phyloP scores from a whole-genome alignment of 768 basidiomycete genomes.

The Calocybe gangraenosa region DNA sequence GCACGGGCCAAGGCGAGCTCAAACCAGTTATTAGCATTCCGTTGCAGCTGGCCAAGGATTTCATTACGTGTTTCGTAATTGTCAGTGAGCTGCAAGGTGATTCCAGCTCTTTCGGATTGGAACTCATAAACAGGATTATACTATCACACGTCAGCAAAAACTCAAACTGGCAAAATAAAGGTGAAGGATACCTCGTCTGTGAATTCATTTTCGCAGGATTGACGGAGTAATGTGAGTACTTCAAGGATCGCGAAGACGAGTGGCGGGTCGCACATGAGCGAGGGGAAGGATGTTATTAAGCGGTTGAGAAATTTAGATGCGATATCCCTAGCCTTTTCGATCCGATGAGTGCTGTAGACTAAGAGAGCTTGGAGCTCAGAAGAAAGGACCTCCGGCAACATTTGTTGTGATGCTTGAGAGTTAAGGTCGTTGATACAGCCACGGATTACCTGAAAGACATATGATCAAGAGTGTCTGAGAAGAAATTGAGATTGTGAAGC shows the following conservation, averaged over 20 bases:
- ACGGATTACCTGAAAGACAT: conserved; percentile 61
- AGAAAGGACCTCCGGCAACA: conserved; percentile 64
- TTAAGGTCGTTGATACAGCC: conserved; percentile 72
- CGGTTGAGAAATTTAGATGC: conserved; percentile 81
- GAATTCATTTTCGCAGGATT: conserved; percentile 88
- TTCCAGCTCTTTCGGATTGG: conserved; percentile 68
- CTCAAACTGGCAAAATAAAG: too few species aligned
- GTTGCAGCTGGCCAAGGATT: conserved; percentile 71
- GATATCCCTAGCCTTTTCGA: conserved; percentile 75
- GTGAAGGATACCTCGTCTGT: conserved; percentile 67
- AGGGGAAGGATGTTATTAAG: conserved; percentile 88
- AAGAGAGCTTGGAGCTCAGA: conserved; percentile 74
- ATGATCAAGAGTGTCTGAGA: conserved; percentile 5
- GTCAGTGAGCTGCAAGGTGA: conserved; percentile 80
- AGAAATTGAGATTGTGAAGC: conserved; percentile 1
- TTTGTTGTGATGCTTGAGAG: conserved; percentile 72
- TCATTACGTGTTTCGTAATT: conserved; percentile 83
- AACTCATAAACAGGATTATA: conserved; percentile 88
- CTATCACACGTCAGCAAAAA: conserved; percentile 32
- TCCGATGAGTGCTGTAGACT: conserved; percentile 75
- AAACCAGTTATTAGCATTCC: conserved; percentile 80
- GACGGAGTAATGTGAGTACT: conserved; percentile 82
- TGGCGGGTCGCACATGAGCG: conserved; percentile 86
- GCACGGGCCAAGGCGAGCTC: conserved; percentile 82
- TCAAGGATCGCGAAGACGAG: conserved; percentile 90